These are phyloP conservation scores for Brassica carinata DNA, from an alignment of 345 rosid genomes.

Conservation along the genomic window DNA sequence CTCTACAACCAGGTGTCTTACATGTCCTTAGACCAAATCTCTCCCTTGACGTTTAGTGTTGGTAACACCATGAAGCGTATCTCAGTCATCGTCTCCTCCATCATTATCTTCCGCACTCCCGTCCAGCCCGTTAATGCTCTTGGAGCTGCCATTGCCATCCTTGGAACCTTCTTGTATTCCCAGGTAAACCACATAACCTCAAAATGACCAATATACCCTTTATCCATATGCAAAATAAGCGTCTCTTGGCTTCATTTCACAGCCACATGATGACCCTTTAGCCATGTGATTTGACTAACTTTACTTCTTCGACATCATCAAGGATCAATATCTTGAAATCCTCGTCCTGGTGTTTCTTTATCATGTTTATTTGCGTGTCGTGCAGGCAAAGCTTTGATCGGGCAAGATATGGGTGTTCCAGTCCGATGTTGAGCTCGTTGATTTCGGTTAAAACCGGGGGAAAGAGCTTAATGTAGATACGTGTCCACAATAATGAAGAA, in stretches of 20 bases:
- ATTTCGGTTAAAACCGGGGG: constrained; percentile 3
- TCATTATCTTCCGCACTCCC: constrained; percentile 97
- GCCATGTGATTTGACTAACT: background rate
- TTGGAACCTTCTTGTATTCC: constrained; percentile 96
- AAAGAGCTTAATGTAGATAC: constrained; percentile 45
- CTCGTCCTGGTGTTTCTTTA: background rate
- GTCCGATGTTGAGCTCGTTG: constrained; percentile 33
- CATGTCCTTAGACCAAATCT: constrained; percentile 95
- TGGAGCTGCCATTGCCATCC: constrained; percentile 94
- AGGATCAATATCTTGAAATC: background rate
- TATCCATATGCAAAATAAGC: background rate
- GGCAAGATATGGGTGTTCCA: constrained; percentile 1
- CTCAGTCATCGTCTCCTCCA: constrained; percentile 93
- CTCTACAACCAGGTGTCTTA: constrained; percentile 97
- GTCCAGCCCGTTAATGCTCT: constrained; percentile 89
- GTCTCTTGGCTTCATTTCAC: constrained; percentile 9
- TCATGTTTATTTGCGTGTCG: background rate
- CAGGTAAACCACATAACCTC: constrained; percentile 59
- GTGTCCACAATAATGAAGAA: constrained; percentile 29
- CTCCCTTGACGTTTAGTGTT: constrained; percentile 93
- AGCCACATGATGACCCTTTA: constrained; percentile 16
- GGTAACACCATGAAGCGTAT: constrained; percentile 99
- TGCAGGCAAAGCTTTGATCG: constrained; percentile 39
- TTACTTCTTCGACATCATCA: background rate
- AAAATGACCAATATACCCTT: constrained; percentile 26